Base-by-base conservation (phyloP, 257 asterid genomes). In the Cordia subcordata region DNA sequence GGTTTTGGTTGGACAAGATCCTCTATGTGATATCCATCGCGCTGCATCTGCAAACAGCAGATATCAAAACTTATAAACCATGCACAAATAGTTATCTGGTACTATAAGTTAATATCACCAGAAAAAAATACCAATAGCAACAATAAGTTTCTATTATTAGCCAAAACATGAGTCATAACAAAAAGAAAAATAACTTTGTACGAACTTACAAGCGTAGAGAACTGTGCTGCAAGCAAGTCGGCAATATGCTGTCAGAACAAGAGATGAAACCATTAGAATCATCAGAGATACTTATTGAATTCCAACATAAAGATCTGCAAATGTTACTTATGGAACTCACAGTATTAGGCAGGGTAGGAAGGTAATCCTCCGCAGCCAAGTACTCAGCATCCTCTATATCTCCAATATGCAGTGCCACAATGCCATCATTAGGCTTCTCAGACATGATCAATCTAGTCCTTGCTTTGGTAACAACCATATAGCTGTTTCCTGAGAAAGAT, bases 171-270 rank as follows among this genome's bases (percentile, higher is more conserved):
- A 22, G 22, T 33, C 39, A 21, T 39, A n/a, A 38, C 16, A 18
- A 17, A 38, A 17, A 17, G n/a, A 71, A 18, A 45, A 27, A 27
- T 27, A 56, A 40, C 18, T 59, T 15, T 13, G 10, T 10, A 8
- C 15, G 15, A 60, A 66, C 86, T 57, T 84, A 88, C 98, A 94
- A 93, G 83, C 44, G 85, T 72, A 71, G 68, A 68, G 75, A 75
- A 93, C 69, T 93, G 99, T 32, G 85, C 73, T 23, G 94, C 99
- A 58, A 93, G 94, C 76, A 88, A 77, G 73, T 93, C 99, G 1
- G 97, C 99, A n/a, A 64, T 74, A 69, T 86, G 85, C 99, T 93
- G 99, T 71, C 73, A 80, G 64, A 70, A 58, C 57, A 63, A 16
- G 49, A 65, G 59, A 42, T 37, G 40, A 60, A 69, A n/a, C 47